These are phyloP conservation scores for Eucalyptus albens DNA, from an alignment of 345 rosid genomes.

Conservation along the genomic window DNA sequence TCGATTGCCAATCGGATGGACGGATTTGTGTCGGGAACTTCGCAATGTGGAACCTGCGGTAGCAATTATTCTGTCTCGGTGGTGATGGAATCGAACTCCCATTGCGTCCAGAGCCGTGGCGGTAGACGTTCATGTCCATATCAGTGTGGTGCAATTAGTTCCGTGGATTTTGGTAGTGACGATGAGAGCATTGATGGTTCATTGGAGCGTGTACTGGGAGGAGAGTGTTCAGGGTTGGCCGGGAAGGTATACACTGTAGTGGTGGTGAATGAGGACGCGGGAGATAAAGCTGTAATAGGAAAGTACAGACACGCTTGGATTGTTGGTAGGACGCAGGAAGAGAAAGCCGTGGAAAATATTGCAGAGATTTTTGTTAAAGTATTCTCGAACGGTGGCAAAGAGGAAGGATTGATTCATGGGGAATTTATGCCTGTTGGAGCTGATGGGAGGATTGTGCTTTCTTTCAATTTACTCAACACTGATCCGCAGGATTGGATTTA, in stretches of 20 bases:
- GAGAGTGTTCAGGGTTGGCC: conserved; percentile 22
- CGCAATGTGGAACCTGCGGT: conserved; percentile 40
- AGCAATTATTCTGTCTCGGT: conserved; percentile 47
- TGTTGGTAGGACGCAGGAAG: conserved; percentile 36
- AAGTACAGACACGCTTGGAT: conserved; percentile 89
- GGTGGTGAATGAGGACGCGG: conserved; percentile 41
- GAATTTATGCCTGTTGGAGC: conserved; percentile 97
- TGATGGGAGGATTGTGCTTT: conserved; percentile 79
- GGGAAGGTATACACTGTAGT: conserved; percentile 38
- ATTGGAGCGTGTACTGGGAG: conserved; percentile 28
- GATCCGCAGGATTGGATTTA: conserved; percentile 79
- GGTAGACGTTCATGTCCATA: conserved; percentile 9
- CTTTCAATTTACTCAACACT: conserved; percentile 78
- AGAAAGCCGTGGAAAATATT: conserved; percentile 21
- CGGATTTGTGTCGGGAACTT: conserved; percentile 14
- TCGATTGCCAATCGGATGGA: conserved; percentile 33
- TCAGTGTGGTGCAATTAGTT: conserved; percentile 35
- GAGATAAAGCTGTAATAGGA: conserved; percentile 54
- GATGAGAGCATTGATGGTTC: conserved; percentile 49
- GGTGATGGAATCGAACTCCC: conserved; percentile 17
- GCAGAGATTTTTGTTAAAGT: conserved; percentile 62
- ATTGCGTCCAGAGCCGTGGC: conserved; percentile 2
- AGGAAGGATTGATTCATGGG: conserved; percentile 53
- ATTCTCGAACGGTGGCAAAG: conserved; percentile 81
- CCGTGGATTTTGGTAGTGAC: conserved; percentile 20